Conservation (phyloP, 345 rosid genomes). For the Hibiscus syriacus region DNA sequence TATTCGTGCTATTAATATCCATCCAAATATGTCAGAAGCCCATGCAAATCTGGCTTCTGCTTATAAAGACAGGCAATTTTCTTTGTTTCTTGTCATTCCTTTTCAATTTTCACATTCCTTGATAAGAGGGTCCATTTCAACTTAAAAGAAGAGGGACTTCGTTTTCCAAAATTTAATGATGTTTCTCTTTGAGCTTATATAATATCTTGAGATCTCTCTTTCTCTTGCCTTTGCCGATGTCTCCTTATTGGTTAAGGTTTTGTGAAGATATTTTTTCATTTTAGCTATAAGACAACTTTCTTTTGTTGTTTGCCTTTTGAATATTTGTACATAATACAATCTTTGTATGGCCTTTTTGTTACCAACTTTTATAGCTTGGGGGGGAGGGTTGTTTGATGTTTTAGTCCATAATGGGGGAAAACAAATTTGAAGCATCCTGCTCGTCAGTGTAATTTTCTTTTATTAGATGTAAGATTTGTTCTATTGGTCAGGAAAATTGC, state of each 20-base stretch:
- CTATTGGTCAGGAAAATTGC: not conserved
- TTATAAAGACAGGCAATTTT: conserved; percentile 72
- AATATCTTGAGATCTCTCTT: not conserved
- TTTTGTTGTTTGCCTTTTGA: not conserved
- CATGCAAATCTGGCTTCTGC: conserved; percentile 99
- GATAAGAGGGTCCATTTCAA: not conserved
- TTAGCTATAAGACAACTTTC: no score
- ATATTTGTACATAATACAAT: not conserved
- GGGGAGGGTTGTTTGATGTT: not conserved
- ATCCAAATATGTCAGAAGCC: conserved; percentile 97
- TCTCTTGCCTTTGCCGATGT: not conserved
- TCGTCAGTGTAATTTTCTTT: not conserved
- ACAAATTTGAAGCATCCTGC: not conserved
- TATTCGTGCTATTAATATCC: conserved; percentile 59
- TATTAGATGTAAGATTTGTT: not conserved
- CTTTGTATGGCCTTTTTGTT: not conserved
- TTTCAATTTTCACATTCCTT: not conserved
- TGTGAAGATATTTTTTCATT: no score
- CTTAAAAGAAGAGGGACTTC: not conserved
- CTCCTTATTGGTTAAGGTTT: not conserved
- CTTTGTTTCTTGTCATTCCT: not conserved
- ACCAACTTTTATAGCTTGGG: not conserved
- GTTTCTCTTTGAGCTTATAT: not conserved
- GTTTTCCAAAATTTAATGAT: not conserved
- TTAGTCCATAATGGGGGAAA: not conserved